phyloP scores from a whole-genome alignment of 2,329 filamentous ascomycete species.

The Ophiocordyceps camponoti-leonardi region DNA sequence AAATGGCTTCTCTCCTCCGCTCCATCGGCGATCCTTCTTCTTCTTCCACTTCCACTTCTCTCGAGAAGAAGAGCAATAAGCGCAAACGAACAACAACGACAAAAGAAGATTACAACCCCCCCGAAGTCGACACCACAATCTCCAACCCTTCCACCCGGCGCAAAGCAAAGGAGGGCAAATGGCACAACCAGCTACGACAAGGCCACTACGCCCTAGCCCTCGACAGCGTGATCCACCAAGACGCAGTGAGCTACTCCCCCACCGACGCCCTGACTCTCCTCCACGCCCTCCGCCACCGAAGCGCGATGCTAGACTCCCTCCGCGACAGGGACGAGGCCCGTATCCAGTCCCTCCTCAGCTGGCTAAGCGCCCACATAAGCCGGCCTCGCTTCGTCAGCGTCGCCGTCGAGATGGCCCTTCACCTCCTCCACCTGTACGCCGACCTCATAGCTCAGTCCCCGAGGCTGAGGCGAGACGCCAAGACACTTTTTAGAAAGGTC shows the following conservation, averaged over 20 bases:
- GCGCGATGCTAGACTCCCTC: slow-evolving; percentile 65
- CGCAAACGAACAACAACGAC: slow-evolving; percentile 30
- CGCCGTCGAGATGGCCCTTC: slow-evolving; percentile 67
- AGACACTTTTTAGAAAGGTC: slow-evolving; percentile 53
- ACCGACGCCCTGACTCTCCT: slow-evolving; percentile 59
- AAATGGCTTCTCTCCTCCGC: slow-evolving; percentile 60
- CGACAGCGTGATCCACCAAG: slow-evolving; percentile 16
- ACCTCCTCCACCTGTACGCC: slow-evolving; percentile 75
- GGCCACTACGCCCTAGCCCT: slow-evolving; percentile 73
- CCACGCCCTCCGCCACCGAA: slow-evolving; percentile 72
- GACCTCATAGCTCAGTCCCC: slow-evolving; percentile 59
- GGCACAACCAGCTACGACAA: slow-evolving; percentile 69
- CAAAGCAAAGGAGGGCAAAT: slow-evolving; percentile 34
- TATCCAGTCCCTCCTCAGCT: slow-evolving; percentile 67
- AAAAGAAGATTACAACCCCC: slow-evolving; percentile 5
- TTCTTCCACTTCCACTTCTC: slow-evolving; percentile 64
- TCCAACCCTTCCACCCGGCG: slow-evolving; percentile 24
- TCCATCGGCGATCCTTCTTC: slow-evolving; percentile 49
- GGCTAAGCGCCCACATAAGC: slow-evolving; percentile 64
- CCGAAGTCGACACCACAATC: slow-evolving; percentile 64
- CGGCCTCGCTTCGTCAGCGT: slow-evolving; percentile 69
- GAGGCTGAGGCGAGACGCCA: slow-evolving; percentile 55
- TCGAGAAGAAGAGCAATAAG: slow-evolving; percentile 47
- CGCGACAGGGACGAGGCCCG: slow-evolving; percentile 64
- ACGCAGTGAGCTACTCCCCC: slow-evolving; percentile 35